A percentile compares a stretch with the other conserved stretches of the same genome.
phyloP scores from a whole-genome alignment of 139 green algal genomes.

The Limnomonas spitsbergensis region DNA sequence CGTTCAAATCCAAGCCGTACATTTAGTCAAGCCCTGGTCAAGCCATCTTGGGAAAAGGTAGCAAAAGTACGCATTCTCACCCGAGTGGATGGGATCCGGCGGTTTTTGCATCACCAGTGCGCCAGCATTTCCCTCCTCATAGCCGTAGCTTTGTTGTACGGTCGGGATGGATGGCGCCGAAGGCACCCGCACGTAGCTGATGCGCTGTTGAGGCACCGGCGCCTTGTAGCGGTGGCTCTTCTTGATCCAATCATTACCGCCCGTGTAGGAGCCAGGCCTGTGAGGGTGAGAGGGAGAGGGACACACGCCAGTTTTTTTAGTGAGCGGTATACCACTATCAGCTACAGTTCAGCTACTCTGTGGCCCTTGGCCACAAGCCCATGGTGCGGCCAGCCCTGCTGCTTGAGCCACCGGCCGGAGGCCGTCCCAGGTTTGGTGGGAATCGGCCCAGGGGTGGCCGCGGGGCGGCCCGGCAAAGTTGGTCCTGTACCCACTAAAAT shows the following conservation, averaged over 20 bases:
- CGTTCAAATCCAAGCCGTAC: no score
- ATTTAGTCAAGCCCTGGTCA: no score
- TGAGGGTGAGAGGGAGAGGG: not conserved
- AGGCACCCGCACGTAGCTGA: not conserved
- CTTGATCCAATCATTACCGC: constrained; percentile 27
- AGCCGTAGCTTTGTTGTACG: constrained; percentile 24
- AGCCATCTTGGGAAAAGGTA: not conserved
- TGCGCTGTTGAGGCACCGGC: constrained; percentile 5
- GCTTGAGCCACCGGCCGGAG: no score
- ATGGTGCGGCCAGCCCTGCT: no score
- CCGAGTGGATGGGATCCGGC: constrained; percentile 15
- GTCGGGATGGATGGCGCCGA: constrained; percentile 31
- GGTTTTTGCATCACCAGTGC: constrained; percentile 22
- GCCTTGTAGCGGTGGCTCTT: constrained; percentile 8
- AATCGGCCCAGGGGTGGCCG: no score
- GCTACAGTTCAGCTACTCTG: no score
- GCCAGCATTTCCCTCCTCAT: constrained; percentile 18
- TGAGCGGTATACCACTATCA: no score
- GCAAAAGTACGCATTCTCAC: not conserved
- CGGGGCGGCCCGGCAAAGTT: no score
- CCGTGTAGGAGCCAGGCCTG: constrained; percentile 19
- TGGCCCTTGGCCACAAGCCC: no score
- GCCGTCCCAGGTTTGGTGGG: no score
- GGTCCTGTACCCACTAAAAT: no score
- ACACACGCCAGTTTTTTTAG: not conserved